Evolutionary conservation across 176 grass and related monocot genomes (phyloP).

Genomic region (Paspalum notatum): DNA sequence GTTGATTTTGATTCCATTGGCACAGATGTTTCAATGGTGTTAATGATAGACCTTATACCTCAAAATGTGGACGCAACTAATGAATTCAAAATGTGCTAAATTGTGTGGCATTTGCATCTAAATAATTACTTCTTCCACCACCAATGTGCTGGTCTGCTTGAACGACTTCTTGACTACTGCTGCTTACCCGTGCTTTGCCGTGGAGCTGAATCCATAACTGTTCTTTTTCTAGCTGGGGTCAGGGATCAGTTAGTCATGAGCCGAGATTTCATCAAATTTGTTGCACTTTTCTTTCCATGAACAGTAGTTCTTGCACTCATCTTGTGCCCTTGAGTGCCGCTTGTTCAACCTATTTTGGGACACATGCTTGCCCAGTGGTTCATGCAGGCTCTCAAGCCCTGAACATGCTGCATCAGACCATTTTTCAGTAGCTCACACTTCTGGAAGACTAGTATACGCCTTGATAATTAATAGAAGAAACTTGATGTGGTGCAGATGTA

Average conservation of each 20-base stretch:
- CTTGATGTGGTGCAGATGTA: background rate
- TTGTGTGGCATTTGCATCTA: background rate
- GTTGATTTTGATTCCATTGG: background rate
- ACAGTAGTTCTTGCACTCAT: background rate
- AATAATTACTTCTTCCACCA: background rate
- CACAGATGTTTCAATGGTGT: background rate
- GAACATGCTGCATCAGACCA: background rate
- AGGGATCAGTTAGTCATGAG: background rate
- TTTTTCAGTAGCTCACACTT: background rate
- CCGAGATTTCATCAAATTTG: background rate
- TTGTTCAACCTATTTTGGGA: background rate
- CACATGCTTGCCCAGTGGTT: background rate
- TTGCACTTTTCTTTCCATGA: background rate
- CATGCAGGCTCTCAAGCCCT: background rate
- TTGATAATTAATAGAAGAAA: background rate
- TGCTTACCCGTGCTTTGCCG: too few relatives aligned
- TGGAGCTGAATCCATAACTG: too few relatives aligned
- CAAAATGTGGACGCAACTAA: background rate
- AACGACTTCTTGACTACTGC: background rate
- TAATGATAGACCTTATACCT: background rate
- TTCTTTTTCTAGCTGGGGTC: background rate
- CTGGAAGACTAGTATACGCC: background rate
- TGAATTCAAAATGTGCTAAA: background rate
- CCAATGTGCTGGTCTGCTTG: background rate
- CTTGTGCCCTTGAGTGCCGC: background rate